Evolutionary conservation across 331 rosid species (phyloP).

Genomic region (Quercus tomentella): DNA sequence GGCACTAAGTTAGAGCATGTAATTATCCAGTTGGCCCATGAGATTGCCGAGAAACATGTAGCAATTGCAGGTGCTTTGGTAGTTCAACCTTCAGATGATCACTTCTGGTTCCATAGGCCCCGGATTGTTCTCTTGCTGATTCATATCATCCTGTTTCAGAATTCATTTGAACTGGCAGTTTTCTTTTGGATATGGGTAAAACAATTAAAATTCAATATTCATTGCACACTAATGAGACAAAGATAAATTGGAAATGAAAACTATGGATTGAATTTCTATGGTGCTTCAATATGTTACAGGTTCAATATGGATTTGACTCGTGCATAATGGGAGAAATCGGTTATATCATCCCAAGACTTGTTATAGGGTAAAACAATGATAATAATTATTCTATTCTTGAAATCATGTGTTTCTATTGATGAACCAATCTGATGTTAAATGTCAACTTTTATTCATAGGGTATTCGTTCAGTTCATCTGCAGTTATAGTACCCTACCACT

Average conservation of each 20-base stretch:
- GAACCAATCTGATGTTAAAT: background rate
- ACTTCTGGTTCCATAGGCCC: conserved; percentile 46
- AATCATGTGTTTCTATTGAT: background rate
- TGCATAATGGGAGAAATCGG: conserved; percentile 48
- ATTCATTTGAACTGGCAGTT: conserved; percentile 44
- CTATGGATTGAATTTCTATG: background rate
- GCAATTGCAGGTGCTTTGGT: conserved; percentile 49
- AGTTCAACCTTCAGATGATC: conserved; percentile 44
- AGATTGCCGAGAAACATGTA: conserved; percentile 51
- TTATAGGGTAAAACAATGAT: conserved; percentile 37
- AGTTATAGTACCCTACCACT: conserved; percentile 60
- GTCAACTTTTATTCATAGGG: conserved; percentile 15
- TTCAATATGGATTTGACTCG: conserved; percentile 41
- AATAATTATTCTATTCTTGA: background rate
- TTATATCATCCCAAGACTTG: conserved; percentile 39
- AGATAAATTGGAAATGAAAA: background rate
- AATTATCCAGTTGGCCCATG: conserved; percentile 45
- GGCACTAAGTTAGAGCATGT: conserved; percentile 53
- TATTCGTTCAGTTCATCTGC: conserved; percentile 44
- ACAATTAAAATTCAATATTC: background rate
- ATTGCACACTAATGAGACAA: background rate
- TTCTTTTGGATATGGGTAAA: conserved; percentile 46
- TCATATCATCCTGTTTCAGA: conserved; percentile 50
- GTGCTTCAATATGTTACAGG: conserved; percentile 16
- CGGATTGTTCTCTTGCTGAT: conserved; percentile 32